Conservation (phyloP, 2,329 filamentous ascomycete genomes). For the Parastagonospora nodorum region DNA sequence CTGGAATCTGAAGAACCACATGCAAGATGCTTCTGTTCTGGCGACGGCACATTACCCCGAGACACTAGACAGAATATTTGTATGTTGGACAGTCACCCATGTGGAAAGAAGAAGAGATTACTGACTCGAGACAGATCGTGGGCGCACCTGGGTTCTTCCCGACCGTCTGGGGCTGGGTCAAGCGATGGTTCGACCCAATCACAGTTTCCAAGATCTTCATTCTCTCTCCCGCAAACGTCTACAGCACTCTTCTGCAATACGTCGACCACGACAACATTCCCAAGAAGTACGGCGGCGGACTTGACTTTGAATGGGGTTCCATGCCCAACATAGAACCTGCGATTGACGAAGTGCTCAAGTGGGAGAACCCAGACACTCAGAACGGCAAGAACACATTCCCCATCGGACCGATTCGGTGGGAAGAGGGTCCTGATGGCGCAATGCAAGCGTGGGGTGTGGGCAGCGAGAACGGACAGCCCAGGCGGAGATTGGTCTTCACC, state of each 20-base stretch:
- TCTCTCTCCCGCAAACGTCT: conserved; percentile 72
- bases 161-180: conserved; percentile 93
- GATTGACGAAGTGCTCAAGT: conserved; percentile 50
- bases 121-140: conserved; percentile 64
- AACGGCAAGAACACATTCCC: conserved; percentile 50
- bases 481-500: conserved; percentile 47
- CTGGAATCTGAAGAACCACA: conserved; percentile 91
- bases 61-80: conserved; percentile 82
- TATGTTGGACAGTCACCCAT: conserved; percentile 44
- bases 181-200: conserved; percentile 88
- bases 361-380: conserved; percentile 43
- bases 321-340: conserved; percentile 70
- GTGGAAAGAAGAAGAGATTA: neutral
- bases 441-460: conserved; percentile 54
- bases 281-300: conserved; percentile 83
- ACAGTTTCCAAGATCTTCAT: conserved; percentile 95
- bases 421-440: conserved; percentile 47
- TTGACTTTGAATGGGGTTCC: conserved; percentile 82
- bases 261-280: conserved; percentile 85
- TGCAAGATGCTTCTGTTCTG: conserved; percentile 87
- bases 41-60: conserved; percentile 96
- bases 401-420: conserved; percentile 55
- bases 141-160: conserved; percentile 90
- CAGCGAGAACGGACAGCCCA: conserved; percentile 47
- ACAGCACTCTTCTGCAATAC: conserved; percentile 76